Percentiles rank a stretch among this genome's conserved stretches.
phyloP scores from a whole-genome alignment of 176 grass and related monocot genomes.

The Aegilops sharonensis region DNA sequence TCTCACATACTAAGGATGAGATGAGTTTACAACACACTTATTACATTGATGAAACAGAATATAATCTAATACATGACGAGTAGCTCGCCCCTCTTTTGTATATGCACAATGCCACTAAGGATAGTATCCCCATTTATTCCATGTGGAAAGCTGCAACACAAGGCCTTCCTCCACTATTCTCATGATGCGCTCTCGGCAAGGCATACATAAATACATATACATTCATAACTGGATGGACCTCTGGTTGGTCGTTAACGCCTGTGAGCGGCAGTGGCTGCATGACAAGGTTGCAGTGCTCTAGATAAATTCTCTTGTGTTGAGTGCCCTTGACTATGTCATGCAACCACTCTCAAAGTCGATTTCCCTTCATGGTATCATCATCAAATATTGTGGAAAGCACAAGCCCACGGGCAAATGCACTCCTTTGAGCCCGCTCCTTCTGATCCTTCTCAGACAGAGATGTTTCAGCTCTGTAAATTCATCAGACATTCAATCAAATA shows the following conservation, averaged over 20 bases:
- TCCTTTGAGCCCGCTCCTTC: constrained; percentile 42
- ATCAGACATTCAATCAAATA: constrained; percentile 27
- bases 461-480: constrained; percentile 36
- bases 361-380: constrained; percentile 33
- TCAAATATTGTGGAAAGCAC: constrained; percentile 48
- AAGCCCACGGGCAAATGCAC: constrained; percentile 35
- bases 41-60: constrained; percentile 32
- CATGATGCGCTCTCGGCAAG: constrained; percentile 8
- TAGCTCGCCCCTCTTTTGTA: not conserved
- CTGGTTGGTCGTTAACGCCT: not conserved
- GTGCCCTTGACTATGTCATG: not conserved
- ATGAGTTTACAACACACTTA: constrained; percentile 15
- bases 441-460: constrained; percentile 53
- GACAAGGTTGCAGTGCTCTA: not conserved
- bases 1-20: not conserved
- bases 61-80: constrained; percentile 10
- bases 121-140: constrained; percentile 38
- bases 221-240: not conserved
- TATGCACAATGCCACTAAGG: constrained; percentile 27
- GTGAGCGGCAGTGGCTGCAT: not conserved
- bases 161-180: not conserved
- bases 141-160: constrained; percentile 1
- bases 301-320: constrained; percentile 1
- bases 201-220: constrained; percentile 10
- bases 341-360: constrained; percentile 5